phyloP scores from a whole-genome alignment of 2,329 filamentous ascomycete species.

The Aspergillus novofumigatus region DNA sequence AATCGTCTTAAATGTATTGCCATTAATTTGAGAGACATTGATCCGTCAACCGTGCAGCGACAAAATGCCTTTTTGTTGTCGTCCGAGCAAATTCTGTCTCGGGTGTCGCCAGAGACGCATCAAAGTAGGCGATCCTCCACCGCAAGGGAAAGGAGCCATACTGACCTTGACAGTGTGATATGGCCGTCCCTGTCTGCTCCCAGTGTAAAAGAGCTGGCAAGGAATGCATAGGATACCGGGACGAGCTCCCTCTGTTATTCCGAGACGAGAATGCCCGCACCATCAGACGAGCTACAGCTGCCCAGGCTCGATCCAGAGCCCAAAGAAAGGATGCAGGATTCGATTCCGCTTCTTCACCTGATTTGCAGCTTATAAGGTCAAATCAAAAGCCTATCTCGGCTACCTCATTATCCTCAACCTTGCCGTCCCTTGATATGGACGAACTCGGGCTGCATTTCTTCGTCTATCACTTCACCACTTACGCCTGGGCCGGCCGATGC shows the following conservation, averaged over 20 bases:
- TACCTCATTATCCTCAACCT: background rate
- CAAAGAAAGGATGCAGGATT: constrained; percentile 1
- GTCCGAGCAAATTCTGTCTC: constrained; percentile 22
- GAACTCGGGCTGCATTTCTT: constrained; percentile 22
- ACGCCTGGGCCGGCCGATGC: constrained; percentile 1
- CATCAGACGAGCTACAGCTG: constrained; percentile 16
- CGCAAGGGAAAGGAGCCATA: background rate
- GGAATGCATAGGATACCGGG: constrained; percentile 27
- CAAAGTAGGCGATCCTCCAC: constrained; percentile 10
- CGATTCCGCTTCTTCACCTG: background rate
- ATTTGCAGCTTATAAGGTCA: background rate
- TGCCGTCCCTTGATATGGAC: constrained; percentile 10
- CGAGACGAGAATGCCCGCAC: constrained; percentile 27
- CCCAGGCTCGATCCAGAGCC: constrained; percentile 11
- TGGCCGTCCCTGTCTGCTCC: constrained; percentile 24
- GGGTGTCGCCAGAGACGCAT: constrained; percentile 25
- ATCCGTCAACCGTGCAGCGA: background rate
- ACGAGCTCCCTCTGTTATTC: constrained; percentile 25
- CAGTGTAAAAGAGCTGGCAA: constrained; percentile 29
- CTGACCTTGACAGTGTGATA: constrained; percentile 24
- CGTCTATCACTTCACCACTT: constrained; percentile 16
- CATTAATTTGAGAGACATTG: too few species aligned
- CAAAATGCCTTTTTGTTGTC: constrained; percentile 23
- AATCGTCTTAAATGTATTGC: background rate
- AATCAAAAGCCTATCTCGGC: too few species aligned